Evolutionary conservation across 345 rosid species (phyloP).

Genomic region (Aquilaria malaccensis): DNA sequence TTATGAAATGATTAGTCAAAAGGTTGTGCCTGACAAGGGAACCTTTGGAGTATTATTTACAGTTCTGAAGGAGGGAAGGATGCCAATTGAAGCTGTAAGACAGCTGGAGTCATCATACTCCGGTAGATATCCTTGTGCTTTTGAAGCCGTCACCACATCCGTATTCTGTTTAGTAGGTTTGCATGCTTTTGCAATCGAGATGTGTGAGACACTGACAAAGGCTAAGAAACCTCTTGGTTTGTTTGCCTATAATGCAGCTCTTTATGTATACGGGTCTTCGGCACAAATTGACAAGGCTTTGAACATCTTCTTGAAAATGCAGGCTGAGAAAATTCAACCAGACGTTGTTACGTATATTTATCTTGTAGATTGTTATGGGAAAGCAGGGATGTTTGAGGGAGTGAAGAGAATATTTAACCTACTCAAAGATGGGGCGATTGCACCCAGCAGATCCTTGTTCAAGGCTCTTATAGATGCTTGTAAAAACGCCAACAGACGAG

Average conservation of each 20-base stretch:
- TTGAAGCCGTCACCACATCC: conserved; percentile 48
- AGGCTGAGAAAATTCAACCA: conserved; percentile 67
- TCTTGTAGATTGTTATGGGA: conserved; percentile 68
- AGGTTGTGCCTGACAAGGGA: conserved; percentile 54
- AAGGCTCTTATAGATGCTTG: conserved; percentile 62
- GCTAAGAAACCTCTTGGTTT: conserved; percentile 34
- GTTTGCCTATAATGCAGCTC: conserved; percentile 62
- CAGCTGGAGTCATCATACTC: conserved; percentile 63
- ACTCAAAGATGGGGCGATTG: conserved; percentile 46
- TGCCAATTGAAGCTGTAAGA: conserved; percentile 61
- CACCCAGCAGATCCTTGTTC: conserved; percentile 51
- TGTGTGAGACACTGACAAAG: conserved; percentile 38
- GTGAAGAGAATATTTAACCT: conserved; percentile 60
- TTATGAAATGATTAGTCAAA: conserved; percentile 58
- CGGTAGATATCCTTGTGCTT: conserved; percentile 61
- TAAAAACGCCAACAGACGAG: conserved; percentile 48
- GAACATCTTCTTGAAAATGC: conserved; percentile 66
- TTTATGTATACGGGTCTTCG: conserved; percentile 50
- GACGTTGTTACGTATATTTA: conserved; percentile 58
- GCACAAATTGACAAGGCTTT: conserved; percentile 65
- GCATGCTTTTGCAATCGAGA: conserved; percentile 44
- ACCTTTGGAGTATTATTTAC: conserved; percentile 63
- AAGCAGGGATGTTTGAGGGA: conserved; percentile 83
- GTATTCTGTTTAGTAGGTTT: conserved; percentile 68
- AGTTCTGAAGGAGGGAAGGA: conserved; percentile 60